phyloP scores from a whole-genome alignment of 1,139 yeast species.

The Pichia sp. region DNA sequence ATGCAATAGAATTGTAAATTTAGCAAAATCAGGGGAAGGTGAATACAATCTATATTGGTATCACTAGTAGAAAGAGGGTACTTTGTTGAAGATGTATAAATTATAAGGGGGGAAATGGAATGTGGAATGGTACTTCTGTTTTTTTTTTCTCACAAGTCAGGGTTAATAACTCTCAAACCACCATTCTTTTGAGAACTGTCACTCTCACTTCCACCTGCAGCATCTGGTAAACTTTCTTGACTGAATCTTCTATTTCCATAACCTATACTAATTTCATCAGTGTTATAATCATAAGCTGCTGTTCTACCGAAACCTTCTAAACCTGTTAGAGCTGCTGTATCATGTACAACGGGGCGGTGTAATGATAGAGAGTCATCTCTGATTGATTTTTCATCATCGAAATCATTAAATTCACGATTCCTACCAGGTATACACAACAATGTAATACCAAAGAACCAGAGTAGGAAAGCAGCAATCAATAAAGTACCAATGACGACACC shows the following conservation, averaged over 20 bases:
- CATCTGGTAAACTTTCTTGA: slow-evolving; percentile 66
- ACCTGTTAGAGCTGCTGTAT: slow-evolving; percentile 5
- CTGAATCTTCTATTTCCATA: slow-evolving; percentile 45
- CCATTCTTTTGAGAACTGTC: slow-evolving; percentile 16
- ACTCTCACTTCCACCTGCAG: slow-evolving; percentile 24
- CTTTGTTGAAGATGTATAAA: no score
- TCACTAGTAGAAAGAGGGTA: no score
- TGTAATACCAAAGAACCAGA: slow-evolving; percentile 32
- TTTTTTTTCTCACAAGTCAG: slow-evolving; percentile 33
- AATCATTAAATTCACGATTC: slow-evolving; percentile 27
- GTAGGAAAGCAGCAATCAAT: slow-evolving; percentile 32
- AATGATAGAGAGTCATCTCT: slow-evolving; percentile 9
- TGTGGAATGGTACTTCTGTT: no score
- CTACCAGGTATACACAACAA: slow-evolving; percentile 30
- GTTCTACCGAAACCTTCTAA: slow-evolving; percentile 12
- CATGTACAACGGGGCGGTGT: slow-evolving; percentile 3
- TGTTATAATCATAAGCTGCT: slow-evolving; percentile 14
- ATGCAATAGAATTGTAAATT: no score
- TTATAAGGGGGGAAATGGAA: no score
- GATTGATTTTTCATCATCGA: slow-evolving; percentile 26
- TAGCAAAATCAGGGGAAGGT: no score
- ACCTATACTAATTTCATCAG: slow-evolving; percentile 24
- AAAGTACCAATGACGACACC: slow-evolving; percentile 52
- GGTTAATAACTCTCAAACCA: slow-evolving; percentile 30
- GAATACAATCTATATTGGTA: no score